phyloP scores from a whole-genome alignment of 805 yeast species.

The Kurtzmaniella fragi region DNA sequence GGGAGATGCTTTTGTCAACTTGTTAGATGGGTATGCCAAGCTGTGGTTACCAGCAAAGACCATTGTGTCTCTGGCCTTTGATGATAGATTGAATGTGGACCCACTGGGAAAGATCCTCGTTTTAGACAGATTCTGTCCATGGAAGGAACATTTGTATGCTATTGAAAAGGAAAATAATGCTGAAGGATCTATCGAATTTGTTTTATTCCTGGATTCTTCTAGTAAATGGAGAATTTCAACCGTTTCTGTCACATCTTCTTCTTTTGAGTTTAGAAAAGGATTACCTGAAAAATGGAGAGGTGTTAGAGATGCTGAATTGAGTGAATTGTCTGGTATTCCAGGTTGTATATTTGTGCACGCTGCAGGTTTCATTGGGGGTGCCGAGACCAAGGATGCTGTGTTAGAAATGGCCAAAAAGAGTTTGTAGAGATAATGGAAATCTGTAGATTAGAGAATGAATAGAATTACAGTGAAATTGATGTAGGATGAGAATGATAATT shows the following conservation, averaged over 20 bases:
- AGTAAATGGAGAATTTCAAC: conserved; percentile 84
- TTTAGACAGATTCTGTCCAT: conserved; percentile 76
- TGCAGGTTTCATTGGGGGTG: conserved; percentile 96
- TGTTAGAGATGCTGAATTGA: conserved; percentile 80
- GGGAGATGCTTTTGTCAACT: conserved; percentile 72
- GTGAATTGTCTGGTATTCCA: conserved; percentile 69
- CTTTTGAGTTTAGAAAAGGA: conserved; percentile 82
- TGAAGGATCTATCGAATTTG: conserved; percentile 61
- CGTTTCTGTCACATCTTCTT: conserved; percentile 72
- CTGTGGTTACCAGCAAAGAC: conserved; percentile 90
- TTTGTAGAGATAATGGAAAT: conserved; percentile 8
- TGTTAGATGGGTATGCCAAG: conserved; percentile 66
- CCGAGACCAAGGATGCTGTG: conserved; percentile 73
- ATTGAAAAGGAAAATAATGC: conserved; percentile 59
- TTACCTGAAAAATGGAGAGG: conserved; percentile 94
- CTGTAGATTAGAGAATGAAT: neutral
- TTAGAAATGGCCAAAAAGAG: conserved; percentile 58
- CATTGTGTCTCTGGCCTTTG: conserved; percentile 68
- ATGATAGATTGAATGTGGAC: conserved; percentile 55
- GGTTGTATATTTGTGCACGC: conserved; percentile 94
- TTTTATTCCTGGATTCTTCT: conserved; percentile 72
- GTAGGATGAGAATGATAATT: neutral
- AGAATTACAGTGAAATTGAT: neutral
- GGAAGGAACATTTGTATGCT: conserved; percentile 88
- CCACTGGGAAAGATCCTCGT: conserved; percentile 68